Evolutionary conservation across 768 basidiomycete genomes (phyloP), one percentile per base, ranked within the genome.

Genomic region (Lactifluus subvellereus): DNA sequence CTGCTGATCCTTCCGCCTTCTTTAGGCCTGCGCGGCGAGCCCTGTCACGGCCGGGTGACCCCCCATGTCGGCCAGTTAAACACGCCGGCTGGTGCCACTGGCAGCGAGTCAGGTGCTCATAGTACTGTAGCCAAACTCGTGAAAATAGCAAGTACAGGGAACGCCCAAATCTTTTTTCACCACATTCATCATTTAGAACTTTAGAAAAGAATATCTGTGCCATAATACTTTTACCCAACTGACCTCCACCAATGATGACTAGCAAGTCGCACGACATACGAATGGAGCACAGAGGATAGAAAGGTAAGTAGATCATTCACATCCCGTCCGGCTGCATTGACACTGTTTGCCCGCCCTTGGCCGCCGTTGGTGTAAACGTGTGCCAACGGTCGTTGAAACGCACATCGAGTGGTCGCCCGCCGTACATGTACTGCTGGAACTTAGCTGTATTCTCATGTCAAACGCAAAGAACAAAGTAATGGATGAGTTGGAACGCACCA

Each of bases 341-440:
- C 40, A 80, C 82, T 45, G 85, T 74, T 72, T 88, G 87, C 3
- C 89, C 89, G 43, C 94, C 94, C 73, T 92, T 94, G 1, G 93
- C 94, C 43, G 94, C 88, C 14, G 87, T 84, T 0, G 90, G 88
- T 4, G 93, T 83, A 74, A 96, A 97, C 0, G 90, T 91, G 73
- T 97, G 94, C 92, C 91, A 94, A 67, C 93, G 86, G 71, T 94
- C 91, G 72, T 96, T 97, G 83, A 93, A 96, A 66, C 91, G 87
- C 40, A 97, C 94, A 70, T 95, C 89, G 30, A 94, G 75, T 40
- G 94, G 94, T 50, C 94, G 78, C 16, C 94, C 94, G 66, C 94
- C 94, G 68, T 97, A 97, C 85, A 94, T 87, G 70, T 98, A 98
- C 33, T 88, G 85, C 72, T 91, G 91, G 82, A 98, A 98, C 76